Percentiles rank a stretch among this genome's conserved stretches.
These are phyloP conservation scores for Metschnikowia gelsemii DNA, from an alignment of 805 yeast genomes.

Conservation along the genomic window DNA sequence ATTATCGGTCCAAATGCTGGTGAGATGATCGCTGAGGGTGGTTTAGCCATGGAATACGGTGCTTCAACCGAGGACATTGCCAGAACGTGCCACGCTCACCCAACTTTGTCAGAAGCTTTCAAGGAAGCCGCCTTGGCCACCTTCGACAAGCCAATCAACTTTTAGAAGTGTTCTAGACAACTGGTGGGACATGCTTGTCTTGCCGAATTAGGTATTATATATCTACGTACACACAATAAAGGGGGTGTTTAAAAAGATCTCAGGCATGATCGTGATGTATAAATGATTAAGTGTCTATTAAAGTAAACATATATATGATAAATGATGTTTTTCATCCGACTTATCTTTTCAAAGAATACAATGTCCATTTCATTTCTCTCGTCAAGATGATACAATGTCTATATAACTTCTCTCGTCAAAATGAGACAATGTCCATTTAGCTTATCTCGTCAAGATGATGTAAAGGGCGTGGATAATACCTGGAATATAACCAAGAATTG, in stretches of 20 bases:
- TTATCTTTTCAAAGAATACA: too few species aligned
- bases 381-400: too few species aligned
- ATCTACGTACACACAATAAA: neutral
- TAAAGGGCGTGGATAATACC: slow-evolving; percentile 68
- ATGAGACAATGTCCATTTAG: too few species aligned
- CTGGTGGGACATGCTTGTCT: neutral
- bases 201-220: neutral
- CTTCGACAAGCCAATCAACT: slow-evolving; percentile 85
- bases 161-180: slow-evolving; percentile 2
- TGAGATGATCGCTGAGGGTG: slow-evolving; percentile 99
- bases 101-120: slow-evolving; percentile 96
- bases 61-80: slow-evolving; percentile 98
- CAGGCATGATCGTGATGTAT: too few species aligned
- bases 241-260: too few species aligned
- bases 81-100: slow-evolving; percentile 98
- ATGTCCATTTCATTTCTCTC: neutral
- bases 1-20: slow-evolving; percentile 98
- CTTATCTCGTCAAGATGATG: slow-evolving; percentile 38
- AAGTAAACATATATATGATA: neutral
- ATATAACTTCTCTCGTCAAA: too few species aligned
- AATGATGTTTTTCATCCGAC: too few species aligned
- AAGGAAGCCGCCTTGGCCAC: slow-evolving; percentile 97
- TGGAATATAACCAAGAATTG: slow-evolving; percentile 74
- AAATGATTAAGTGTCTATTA: too few species aligned
- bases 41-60: slow-evolving; percentile 96